These are phyloP conservation scores for Tetrahymena elliotti DNA, from an alignment of 73 alveolate genomes.

Conservation along the genomic window DNA sequence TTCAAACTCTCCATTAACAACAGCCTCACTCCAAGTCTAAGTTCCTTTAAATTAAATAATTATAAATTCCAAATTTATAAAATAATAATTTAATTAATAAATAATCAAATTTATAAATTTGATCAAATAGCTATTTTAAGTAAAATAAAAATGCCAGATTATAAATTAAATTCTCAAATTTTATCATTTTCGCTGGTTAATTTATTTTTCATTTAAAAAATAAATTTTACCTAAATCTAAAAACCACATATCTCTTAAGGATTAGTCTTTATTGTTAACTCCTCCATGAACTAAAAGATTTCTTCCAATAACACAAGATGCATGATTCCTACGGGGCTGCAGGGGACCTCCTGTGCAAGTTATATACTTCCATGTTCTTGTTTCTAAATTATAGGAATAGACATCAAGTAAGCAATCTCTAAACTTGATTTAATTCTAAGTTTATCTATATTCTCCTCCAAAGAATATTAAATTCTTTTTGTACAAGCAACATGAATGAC, in stretches of 20 bases:
- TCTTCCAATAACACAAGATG: not conserved
- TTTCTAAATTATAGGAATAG: not conserved
- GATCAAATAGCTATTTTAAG: not conserved
- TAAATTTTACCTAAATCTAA: not conserved
- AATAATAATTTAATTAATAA: too few species aligned
- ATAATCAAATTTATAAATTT: not conserved
- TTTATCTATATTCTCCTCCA: not conserved
- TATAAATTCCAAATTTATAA: not conserved
- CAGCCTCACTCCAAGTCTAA: not conserved
- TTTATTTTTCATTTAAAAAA: not conserved
- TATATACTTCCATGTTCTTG: not conserved
- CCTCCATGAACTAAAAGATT: not conserved
- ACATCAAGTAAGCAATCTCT: not conserved
- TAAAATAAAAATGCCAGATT: not conserved
- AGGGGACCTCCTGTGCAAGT: not conserved
- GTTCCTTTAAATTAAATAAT: not conserved
- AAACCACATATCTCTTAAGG: not conserved
- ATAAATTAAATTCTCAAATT: not conserved
- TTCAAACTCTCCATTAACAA: not conserved
- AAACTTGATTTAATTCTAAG: not conserved
- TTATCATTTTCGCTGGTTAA: not conserved
- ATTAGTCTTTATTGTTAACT: not conserved
- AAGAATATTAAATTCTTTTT: not conserved
- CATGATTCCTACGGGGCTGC: not conserved
- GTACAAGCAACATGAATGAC: not conserved